Evolutionary conservation across 257 asterid species (phyloP).

Genomic region (Asclepias syriaca): DNA sequence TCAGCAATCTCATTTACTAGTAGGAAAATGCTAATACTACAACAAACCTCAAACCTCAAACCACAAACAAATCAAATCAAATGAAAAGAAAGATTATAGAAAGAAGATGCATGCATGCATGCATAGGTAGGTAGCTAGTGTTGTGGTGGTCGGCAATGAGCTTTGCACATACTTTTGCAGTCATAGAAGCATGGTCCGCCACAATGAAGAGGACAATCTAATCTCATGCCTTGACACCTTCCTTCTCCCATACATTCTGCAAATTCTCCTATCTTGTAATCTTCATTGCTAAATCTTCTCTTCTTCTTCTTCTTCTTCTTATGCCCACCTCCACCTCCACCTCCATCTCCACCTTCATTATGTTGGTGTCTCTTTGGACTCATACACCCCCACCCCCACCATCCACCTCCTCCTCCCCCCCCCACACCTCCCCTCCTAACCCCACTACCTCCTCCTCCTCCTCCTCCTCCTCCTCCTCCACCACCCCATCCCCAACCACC

Average conservation of each 20-base stretch:
- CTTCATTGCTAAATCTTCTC: constrained; percentile 8
- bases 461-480: constrained; percentile 16
- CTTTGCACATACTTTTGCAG: constrained; percentile 47
- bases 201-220: constrained; percentile 55
- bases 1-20: neutral
- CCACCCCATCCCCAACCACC: constrained; percentile 15
- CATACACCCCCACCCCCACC: constrained; percentile 40
- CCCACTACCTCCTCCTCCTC: constrained; percentile 16
- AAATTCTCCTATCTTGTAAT: constrained; percentile 37
- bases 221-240: constrained; percentile 39
- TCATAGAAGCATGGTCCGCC: constrained; percentile 53
- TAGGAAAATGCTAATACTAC: neutral
- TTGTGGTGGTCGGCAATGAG: constrained; percentile 30
- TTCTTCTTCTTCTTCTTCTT: constrained; percentile 5
- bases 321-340: no score
- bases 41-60: neutral
- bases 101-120: no score
- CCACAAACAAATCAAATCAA: neutral
- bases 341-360: neutral
- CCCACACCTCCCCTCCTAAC: constrained; percentile 39
- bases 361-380: constrained; percentile 9
- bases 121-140: no score
- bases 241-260: constrained; percentile 45
- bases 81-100: neutral
- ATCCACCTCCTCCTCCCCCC: constrained; percentile 55